Base-by-base conservation (phyloP, 2,329 filamentous ascomycete species). In the Alternaria arbusti region DNA sequence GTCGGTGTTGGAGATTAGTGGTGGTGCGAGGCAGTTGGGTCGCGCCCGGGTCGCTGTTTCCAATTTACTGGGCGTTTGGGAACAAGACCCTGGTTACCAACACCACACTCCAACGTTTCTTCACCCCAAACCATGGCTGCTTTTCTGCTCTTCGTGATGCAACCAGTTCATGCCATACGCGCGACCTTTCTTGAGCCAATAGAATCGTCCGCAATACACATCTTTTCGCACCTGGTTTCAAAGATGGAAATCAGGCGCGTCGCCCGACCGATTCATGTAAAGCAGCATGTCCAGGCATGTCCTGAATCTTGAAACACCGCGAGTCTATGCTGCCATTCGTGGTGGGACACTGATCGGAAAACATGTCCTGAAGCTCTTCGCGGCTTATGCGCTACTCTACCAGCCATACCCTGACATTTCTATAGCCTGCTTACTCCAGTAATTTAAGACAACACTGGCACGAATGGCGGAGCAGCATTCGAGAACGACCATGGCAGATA, bases 1-100 rank as follows among this genome's bases (percentile, higher is more conserved):
- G 28, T 46, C 26, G 32, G 44, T 60, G 61, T 55, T 49, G 61
- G 57, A 51, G 50, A 43, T 54, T 46, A 36, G 56, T 56, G 45
- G 56, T 61, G 56, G 47, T 49, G 44, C 26, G 57, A 59, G 28
- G 59, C 49, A 40, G 30, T 40, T 20, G 49, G 20, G 28, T 52
- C 49, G 49, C n/a, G 45, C 58, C 61, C 52, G 62, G 51, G 62
- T 65, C 58, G 51, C 55, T 49, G 62, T 63, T 65, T 65, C 56
- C 63, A 58, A 63, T 65, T 65, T 54, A 63, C 59, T 63, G 59
- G 65, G 59, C 63, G 57, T 58, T 63, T 65, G 56, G 44, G 45
- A 65, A 57, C 65, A 59, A 63, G 54, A 49, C 47, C 45, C 50
- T 55, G 12, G 26, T 47, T 17, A 26, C 30, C 57, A 47, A 30